Base-by-base conservation (phyloP, 83 land plant species). In the Picea abies region DNA sequence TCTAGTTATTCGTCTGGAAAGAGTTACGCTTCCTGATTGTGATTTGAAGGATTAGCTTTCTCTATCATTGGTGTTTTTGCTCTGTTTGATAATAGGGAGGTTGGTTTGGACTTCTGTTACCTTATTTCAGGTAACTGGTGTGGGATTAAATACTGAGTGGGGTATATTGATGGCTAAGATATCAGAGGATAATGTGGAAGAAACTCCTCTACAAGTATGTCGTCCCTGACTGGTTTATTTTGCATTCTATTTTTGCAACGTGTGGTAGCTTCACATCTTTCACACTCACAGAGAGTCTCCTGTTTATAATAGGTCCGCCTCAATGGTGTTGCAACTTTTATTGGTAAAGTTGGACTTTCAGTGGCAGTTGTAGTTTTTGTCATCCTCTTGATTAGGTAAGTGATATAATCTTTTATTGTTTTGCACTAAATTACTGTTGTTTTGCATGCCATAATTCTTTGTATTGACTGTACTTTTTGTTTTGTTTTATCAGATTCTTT, bases 121-220 rank as follows among this genome's bases (percentile, higher is more conserved):
- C 41, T 41, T 56, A 84, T 83, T 71, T 77, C 84, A 91, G 93
- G 93, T 91, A 32, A 93, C 92, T 19, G 92, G 92, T 19, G 98
- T 95, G 16, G 98, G 99, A 73, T 92, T 95, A 83, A 85, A 87
- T 76, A 96, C 98, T 10, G 89, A 92, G 60, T 96, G 99, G 99
- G 98, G 98, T 14, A 85, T 88, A 76, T 75, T 96, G 88, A 96
- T 95, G 98, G 95, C 96, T 80, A 91, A 91, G 15, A 92, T 95
- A 8, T 80, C 92, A 39, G 84, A 89, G 37, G 98, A 92, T 52
- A 80, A 82, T 60, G 89, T 85, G 39, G 98, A 95, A 84, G 85
- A 90, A 83, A 96, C 99, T 14, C 99, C 99, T 8, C 52, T 96
- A 75, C 97, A 94, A 81, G 92, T 82, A 17, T 56, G 81, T 65